Evolutionary conservation across 768 basidiomycete species (phyloP).

Genomic region (Rickenella mellea): DNA sequence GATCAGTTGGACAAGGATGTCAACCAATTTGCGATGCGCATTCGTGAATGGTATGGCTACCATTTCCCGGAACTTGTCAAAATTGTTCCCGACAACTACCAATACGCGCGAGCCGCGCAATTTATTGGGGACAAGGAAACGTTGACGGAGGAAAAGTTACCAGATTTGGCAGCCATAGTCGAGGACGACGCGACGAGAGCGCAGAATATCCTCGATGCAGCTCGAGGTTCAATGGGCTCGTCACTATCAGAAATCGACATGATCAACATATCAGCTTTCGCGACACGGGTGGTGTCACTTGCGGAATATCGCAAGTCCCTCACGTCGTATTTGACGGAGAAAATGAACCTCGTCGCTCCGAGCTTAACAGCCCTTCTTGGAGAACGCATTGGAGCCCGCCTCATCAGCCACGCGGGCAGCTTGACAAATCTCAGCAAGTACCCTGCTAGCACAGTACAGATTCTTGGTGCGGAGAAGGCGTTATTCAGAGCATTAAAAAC

Average conservation of each 20-base stretch:
- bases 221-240: slow-evolving; percentile 90
- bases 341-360: slow-evolving; percentile 97
- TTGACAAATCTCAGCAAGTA: slow-evolving; percentile 97
- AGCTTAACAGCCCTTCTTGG: slow-evolving; percentile 85
- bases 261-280: slow-evolving; percentile 91
- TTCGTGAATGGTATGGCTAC: slow-evolving; percentile 98
- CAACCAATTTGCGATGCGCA: slow-evolving; percentile 97
- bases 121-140: slow-evolving; percentile 87
- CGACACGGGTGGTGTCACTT: slow-evolving; percentile 81
- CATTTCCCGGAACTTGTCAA: slow-evolving; percentile 96
- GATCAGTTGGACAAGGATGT: slow-evolving; percentile 99
- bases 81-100: slow-evolving; percentile 89
- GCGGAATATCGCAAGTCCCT: slow-evolving; percentile 91
- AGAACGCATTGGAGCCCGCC: slow-evolving; percentile 83
- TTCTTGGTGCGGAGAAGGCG: slow-evolving; percentile 96
- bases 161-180: slow-evolving; percentile 67
- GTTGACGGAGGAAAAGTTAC: slow-evolving; percentile 69
- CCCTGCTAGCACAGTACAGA: slow-evolving; percentile 96
- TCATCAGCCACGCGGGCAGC: slow-evolving; percentile 94
- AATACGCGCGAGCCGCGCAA: slow-evolving; percentile 78
- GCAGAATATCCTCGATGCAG: slow-evolving; percentile 90
- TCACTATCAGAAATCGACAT: slow-evolving; percentile 87
- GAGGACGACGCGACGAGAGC: slow-evolving; percentile 81
- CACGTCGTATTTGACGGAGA: slow-evolving; percentile 80
- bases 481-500: slow-evolving; percentile 96